phyloP scores from a whole-genome alignment of 2,329 filamentous ascomycete genomes.

The Pseudomassariella vexata region DNA sequence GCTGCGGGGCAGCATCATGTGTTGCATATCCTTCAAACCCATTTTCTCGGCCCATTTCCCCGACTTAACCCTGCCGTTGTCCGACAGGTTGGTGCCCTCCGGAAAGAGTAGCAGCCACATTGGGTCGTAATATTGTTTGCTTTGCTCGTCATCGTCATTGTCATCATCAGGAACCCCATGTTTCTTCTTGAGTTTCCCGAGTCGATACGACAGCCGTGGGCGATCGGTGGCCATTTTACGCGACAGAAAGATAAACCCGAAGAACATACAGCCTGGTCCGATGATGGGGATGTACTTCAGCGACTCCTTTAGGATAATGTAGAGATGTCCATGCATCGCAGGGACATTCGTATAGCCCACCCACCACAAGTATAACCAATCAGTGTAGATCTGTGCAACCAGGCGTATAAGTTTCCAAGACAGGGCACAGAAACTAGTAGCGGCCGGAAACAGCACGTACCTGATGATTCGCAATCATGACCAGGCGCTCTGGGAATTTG shows the following conservation, averaged over 20 bases:
- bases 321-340: constrained; percentile 77
- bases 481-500: constrained; percentile 72
- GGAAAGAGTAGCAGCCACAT: constrained; percentile 92
- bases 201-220: constrained; percentile 66
- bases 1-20: constrained; percentile 71
- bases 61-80: constrained; percentile 65
- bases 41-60: constrained; percentile 72
- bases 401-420: too few relatives aligned
- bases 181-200: constrained; percentile 60
- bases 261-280: constrained; percentile 77
- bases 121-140: constrained; percentile 59
- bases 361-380: constrained; percentile 94
- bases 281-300: constrained; percentile 75
- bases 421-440: too few relatives aligned
- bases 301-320: constrained; percentile 87
- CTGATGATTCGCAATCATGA: constrained; percentile 86
- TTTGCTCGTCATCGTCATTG: too few relatives aligned
- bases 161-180: constrained; percentile 48
- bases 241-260: constrained; percentile 88
- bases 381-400: constrained; percentile 62
- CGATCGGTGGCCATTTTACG: constrained; percentile 80
- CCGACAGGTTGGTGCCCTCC: constrained; percentile 77
- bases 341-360: constrained; percentile 74
- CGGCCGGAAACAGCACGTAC: too few relatives aligned
- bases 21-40: constrained; percentile 65